phyloP scores from a whole-genome alignment of 2,329 filamentous ascomycete genomes.

The Pseudogymnoascus sp. region DNA sequence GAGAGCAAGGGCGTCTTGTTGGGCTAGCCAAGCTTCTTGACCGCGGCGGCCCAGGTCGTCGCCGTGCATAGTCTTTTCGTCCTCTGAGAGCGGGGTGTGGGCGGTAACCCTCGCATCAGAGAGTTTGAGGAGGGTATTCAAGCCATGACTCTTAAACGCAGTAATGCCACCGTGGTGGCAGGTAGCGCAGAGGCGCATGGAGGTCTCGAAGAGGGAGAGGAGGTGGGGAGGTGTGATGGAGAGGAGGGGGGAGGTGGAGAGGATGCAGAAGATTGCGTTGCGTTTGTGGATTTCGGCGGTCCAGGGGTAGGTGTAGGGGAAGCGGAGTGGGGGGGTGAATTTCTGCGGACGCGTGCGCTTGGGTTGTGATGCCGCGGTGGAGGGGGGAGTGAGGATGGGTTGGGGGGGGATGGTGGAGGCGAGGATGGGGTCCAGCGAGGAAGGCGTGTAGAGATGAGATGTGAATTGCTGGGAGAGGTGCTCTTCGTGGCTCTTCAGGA shows the following conservation, averaged over 20 bases:
- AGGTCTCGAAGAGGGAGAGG: neutral
- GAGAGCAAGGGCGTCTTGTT: neutral
- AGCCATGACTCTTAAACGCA: neutral
- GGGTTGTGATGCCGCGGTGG: neutral
- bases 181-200: neutral
- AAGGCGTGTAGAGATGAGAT: neutral
- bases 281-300: neutral
- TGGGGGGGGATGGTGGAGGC: neutral
- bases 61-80: neutral
- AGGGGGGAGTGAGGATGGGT: neutral
- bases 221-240: neutral
- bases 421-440: neutral
- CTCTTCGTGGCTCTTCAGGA: neutral
- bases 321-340: neutral
- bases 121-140: neutral
- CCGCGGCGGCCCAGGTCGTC: neutral
- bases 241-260: neutral
- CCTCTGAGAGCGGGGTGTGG: neutral
- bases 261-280: neutral
- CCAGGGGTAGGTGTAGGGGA: conserved; percentile 1
- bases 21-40: neutral
- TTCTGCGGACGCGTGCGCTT: neutral
- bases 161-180: neutral
- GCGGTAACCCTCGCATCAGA: neutral
- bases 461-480: neutral